Evolutionary conservation across 345 rosid species (phyloP), one percentile per base, ranked within the genome.

Genomic region (Litchi chinensis): DNA sequence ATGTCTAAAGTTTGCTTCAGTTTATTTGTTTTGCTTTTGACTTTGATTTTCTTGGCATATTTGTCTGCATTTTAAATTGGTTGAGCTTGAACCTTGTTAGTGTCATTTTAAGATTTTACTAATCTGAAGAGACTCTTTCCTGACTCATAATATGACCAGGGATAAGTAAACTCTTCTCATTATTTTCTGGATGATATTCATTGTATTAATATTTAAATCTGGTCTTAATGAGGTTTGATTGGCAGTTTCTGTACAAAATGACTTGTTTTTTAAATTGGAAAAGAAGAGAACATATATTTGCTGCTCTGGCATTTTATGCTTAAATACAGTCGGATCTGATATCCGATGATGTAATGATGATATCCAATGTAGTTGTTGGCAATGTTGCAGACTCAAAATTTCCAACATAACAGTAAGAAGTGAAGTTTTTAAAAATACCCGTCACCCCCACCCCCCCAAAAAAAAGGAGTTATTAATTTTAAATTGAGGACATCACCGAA

Each of bases 291-390:
- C 64, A 10, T 52, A 32, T 71, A 50, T 0, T 15, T 43, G 68
- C 68, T 73, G 39, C 68, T 22, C 75, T 52, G 43, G 62, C 24
- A 22, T 11, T 59, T 41, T 54, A 60, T 74, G 76, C 8, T 11
- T 43, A 19, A 22, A 74, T 63, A 26, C 26, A 43, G 41, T 37
- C 8, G 41, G 8, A 60, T 6, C 19, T 59, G 32, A 39, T 73
- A 57, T n/a, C 76, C 6, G 5, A 59, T 60, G 13, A 60, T 40
- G 19, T 56, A 56, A 22, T n/a, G n/a, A n/a, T n/a, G n/a, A n/a
- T n/a, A n/a, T n/a, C n/a, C n/a, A n/a, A n/a, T 56, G 44, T 6
- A 73, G 11, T 43, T 22, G 24, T 44, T n/a, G 44, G 68, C 11
- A 43, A 74, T 39, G 67, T 24, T 43, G 56, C 5, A 12, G 39